Percentiles rank a stretch among this genome's conserved stretches.
These are phyloP conservation scores for Penicillium sp. DNA, from an alignment of 2,329 filamentous ascomycete species.

Conservation along the genomic window DNA sequence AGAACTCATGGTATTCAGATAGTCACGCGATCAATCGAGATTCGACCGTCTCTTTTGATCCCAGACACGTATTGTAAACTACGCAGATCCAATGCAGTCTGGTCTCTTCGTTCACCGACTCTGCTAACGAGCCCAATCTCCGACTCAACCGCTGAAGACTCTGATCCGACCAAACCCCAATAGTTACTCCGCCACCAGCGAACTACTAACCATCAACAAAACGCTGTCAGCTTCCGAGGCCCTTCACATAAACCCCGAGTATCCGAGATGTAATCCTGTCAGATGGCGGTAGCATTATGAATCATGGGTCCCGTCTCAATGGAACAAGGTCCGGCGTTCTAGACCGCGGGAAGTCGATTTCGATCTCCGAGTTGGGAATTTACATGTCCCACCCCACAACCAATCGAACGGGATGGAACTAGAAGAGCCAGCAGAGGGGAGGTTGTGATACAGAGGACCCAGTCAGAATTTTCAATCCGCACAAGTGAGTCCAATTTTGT, in stretches of 20 bases:
- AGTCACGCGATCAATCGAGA: background rate
- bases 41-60: background rate
- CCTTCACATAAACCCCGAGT: background rate
- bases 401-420: background rate
- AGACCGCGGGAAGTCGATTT: background rate
- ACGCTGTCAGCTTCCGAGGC: background rate
- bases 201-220: background rate
- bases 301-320: background rate
- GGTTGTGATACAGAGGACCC: background rate
- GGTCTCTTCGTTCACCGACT: background rate
- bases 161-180: background rate
- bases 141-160: background rate
- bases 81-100: background rate
- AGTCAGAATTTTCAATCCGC: background rate
- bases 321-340: slow-evolving; percentile 1
- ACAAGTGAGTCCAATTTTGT: slow-evolving; percentile 1
- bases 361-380: background rate
- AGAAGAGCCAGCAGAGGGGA: background rate
- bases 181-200: background rate
- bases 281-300: background rate
- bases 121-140: background rate
- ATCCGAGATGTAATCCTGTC: background rate
- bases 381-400: background rate
- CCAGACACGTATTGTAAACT: background rate
- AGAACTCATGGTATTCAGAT: background rate